Evolutionary conservation across 257 asterid species (phyloP), one percentile per base, ranked within the genome.

Genomic region (Capsicum rhomboideum): DNA sequence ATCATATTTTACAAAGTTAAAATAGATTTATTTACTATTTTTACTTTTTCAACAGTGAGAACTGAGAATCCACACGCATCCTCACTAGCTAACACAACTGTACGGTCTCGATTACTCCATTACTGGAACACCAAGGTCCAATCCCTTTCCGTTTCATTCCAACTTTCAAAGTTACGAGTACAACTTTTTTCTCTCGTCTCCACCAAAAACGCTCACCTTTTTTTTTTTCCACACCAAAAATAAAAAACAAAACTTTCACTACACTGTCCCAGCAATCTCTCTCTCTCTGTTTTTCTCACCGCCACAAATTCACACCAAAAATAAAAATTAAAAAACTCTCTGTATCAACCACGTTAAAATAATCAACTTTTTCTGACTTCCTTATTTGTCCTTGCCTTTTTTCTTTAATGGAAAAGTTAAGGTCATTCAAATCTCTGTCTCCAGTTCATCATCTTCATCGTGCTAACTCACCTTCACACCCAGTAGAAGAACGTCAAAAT

Each of bases 321-420:
- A 34, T 34, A 34, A 34, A 34, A 34, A 34, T 34, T 34, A 54
- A 54, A 54, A 17, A 54, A 54, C 7, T 6, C 8, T 16, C 56
- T 12, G 56, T 54, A 40, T 4, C 44, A 40, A 40, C 13, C 50
- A 13, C 31, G 37, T 11, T 74, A 74, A 46, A 74, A 8, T 74
- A 74, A 46, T 46, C 13, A 74, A 14, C 4, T 74, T 18, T 74
- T 14, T 8, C 42, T 23, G 9, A 74, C 58, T 74, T 1, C 6
- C 7, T 42, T 23, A 40, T n/a, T 26, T 42, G 78, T 74, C 8
- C 3, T 31, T 34, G 49, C n/a, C n/a, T 42, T 79, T 8, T 6
- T 5, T 42, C 50, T 40, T 44, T n/a, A 85, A 85, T 86, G 91
- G 89, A 89, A 75, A 77, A 79, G 20, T 79, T 89, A 20, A 83